Evolutionary conservation across 2,329 filamentous ascomycete genomes (phyloP), one percentile per base, ranked within the genome.

Genomic region (Aplosporella prunicola): DNA sequence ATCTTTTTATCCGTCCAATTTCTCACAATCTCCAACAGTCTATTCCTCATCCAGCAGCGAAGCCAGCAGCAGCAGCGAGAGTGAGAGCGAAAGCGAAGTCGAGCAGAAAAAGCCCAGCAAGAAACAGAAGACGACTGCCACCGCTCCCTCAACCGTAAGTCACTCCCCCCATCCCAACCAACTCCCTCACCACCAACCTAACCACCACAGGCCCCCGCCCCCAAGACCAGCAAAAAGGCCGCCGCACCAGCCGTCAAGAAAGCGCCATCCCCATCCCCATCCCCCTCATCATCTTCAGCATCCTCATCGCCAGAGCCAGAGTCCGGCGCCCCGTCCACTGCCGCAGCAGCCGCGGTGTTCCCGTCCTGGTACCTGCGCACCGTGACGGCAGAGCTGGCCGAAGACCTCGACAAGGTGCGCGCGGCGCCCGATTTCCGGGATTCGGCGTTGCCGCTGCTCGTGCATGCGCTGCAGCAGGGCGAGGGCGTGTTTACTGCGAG

Each of bases 341-440:
- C 14, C 25, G 5, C 32, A 11, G 20, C 33, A 27, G 32, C 22
- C 33, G 23, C 33, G 3, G 39, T 33, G 20, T 85, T 84, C 58
- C 66, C 70, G 7, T 64, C 75, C 8, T 80, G 76, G 55, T 86
- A 86, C 56, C 71, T 87, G 31, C 76, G 80, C 49, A 76, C 74
- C 42, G 66, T 77, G 5, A 83, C 82, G 1, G 64, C 68, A 34
- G 82, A 87, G 54, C 76, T 88, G 39, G 75, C 78, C 9, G 78
- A 85, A 47, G 82, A 87, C 53, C 68, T 88, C 24, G 77, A 84
- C 61, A 76, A 76, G 56, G 66, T 86, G 43, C 74, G 82, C 45
- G 55, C 56, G 25, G 78, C 82, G 8, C 73, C 76, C 48, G 82
- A 87, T 58, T 88, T 86, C 61, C 78, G 75, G 52, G 64, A 65